Conservation (phyloP, 2,329 filamentous ascomycete genomes). For the Pseudogymnoascus sp. region DNA sequence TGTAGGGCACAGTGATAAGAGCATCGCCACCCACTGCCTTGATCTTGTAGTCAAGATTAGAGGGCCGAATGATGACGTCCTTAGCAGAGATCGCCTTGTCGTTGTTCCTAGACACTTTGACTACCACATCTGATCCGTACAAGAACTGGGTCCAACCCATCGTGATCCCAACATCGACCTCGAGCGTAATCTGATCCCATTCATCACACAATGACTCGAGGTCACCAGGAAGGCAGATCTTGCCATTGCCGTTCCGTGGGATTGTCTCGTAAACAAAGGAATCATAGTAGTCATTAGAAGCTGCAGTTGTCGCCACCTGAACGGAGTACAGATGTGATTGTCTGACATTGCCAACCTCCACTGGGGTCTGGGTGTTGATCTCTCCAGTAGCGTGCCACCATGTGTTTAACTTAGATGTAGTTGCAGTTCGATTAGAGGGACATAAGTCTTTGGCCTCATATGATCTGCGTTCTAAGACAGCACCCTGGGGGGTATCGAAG, state of each 20-base stretch:
- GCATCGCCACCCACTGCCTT: constrained; percentile 18
- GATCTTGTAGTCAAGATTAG: constrained; percentile 20
- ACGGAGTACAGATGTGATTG: constrained; percentile 21
- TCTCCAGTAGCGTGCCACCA: constrained; percentile 22
- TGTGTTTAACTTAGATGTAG: constrained; percentile 10
- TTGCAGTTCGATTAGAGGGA: background rate
- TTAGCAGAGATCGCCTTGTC: constrained; percentile 14
- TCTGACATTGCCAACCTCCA: constrained; percentile 19
- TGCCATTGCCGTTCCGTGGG: constrained; percentile 30
- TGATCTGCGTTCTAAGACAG: background rate
- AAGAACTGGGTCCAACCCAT: constrained; percentile 32
- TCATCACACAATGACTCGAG: constrained; percentile 17
- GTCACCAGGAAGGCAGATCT: constrained; percentile 21
- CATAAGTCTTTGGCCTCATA: background rate
- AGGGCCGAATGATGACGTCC: constrained; percentile 26
- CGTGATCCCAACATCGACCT: constrained; percentile 25
- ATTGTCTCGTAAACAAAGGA: constrained; percentile 32
- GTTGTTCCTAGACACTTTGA: constrained; percentile 21
- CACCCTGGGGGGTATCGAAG: background rate
- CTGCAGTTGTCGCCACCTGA: constrained; percentile 15
- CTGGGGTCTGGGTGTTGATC: constrained; percentile 19
- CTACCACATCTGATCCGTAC: constrained; percentile 19
- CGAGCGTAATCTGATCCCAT: constrained; percentile 27
- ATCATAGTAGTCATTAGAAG: constrained; percentile 20
- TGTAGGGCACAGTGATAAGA: constrained; percentile 24